A percentile compares a stretch with the other conserved stretches of the same genome.
These are phyloP conservation scores for Hibiscus trionum DNA, from an alignment of 345 rosid species.

Conservation along the genomic window DNA sequence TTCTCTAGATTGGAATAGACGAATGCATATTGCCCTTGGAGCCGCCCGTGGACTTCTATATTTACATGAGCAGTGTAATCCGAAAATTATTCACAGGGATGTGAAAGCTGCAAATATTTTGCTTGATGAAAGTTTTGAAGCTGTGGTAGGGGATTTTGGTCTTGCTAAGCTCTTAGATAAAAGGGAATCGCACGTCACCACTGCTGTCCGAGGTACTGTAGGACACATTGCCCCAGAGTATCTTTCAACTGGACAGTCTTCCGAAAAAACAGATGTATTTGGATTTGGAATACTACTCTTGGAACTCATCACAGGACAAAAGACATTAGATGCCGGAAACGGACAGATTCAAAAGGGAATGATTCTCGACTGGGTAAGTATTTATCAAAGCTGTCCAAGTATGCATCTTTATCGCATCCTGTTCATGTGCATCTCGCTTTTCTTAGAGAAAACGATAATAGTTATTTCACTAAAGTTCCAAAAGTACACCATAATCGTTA, in stretches of 20 bases:
- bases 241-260: slow-evolving; percentile 93
- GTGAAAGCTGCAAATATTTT: slow-evolving; percentile 94
- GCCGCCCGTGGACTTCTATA: slow-evolving; percentile 92
- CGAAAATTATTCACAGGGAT: slow-evolving; percentile 89
- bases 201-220: slow-evolving; percentile 88
- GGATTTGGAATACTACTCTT: slow-evolving; percentile 84
- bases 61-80: slow-evolving; percentile 88
- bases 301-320: slow-evolving; percentile 93
- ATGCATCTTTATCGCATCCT: not conserved
- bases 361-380: slow-evolving; percentile 77
- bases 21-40: slow-evolving; percentile 60
- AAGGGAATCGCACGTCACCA: slow-evolving; percentile 86
- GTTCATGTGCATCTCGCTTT: not conserved
- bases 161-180: slow-evolving; percentile 80
- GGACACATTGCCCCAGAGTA: slow-evolving; percentile 98
- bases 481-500: not conserved
- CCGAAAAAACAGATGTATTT: slow-evolving; percentile 89
- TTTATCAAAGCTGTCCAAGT: not conserved
- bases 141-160: slow-evolving; percentile 93
- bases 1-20: slow-evolving; percentile 70
- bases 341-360: slow-evolving; percentile 86
- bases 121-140: slow-evolving; percentile 87
- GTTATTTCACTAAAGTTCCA: no score
- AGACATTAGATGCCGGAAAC: slow-evolving; percentile 74
- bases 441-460: not conserved